Conservation (phyloP, 441 rosid genomes). For the Gossypium lobatum region DNA sequence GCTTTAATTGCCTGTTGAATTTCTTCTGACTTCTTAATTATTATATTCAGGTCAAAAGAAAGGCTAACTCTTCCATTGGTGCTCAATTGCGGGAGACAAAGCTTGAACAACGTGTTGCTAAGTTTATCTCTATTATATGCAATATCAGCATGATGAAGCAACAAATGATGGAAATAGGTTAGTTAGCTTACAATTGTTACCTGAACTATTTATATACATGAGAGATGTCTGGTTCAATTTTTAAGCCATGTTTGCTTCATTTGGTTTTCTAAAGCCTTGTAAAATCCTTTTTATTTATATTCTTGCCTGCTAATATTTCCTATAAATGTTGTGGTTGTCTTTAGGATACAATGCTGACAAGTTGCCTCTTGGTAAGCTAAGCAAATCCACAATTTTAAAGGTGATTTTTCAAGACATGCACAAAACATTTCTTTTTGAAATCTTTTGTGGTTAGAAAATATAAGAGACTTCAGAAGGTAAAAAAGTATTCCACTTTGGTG, state of each 20-base stretch:
- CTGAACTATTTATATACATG: not conserved
- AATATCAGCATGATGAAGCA: slow-evolving; percentile 87
- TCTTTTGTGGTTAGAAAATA: not conserved
- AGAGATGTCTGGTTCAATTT: slow-evolving; percentile 7
- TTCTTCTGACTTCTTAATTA: not conserved
- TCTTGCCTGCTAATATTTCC: not conserved
- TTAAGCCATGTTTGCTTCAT: not conserved
- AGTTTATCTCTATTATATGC: slow-evolving; percentile 79
- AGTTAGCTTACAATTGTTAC: slow-evolving; percentile 17
- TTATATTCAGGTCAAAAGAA: slow-evolving; percentile 36
- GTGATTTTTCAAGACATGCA: slow-evolving; percentile 23
- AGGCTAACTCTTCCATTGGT: slow-evolving; percentile 28
- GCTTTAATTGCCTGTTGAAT: not conserved
- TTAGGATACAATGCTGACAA: slow-evolving; percentile 86
- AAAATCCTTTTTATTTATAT: not conserved
- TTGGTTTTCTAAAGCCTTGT: not conserved
- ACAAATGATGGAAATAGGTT: slow-evolving; percentile 94
- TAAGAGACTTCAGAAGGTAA: not conserved
- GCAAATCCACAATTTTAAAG: slow-evolving; percentile 76
- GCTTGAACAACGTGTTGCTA: slow-evolving; percentile 61
- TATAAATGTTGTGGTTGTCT: slow-evolving; percentile 12
- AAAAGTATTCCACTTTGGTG: not conserved
- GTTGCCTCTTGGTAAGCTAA: slow-evolving; percentile 91
- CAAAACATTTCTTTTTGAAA: not conserved
- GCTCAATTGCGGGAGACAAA: slow-evolving; percentile 57